A percentile compares a stretch with the other conserved stretches of the same genome.
Evolutionary conservation across 2,329 filamentous ascomycete genomes (phyloP).

Genomic region (Ophiosphaerella korrae): DNA sequence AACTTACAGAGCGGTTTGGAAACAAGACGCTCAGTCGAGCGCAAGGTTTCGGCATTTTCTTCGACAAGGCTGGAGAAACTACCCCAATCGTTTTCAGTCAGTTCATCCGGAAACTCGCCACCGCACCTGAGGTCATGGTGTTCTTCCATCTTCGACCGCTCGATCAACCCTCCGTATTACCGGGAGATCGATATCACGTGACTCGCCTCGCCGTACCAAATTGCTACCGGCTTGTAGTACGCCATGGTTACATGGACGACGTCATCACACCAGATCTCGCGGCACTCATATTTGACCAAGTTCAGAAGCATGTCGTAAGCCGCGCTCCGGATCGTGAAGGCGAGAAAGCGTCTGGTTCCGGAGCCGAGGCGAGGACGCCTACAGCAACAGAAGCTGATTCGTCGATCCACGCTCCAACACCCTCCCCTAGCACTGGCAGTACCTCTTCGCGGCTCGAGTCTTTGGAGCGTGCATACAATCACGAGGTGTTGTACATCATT

Average conservation of each 20-base stretch:
- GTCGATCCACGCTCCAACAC: conserved; percentile 12
- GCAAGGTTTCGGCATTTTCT: conserved; percentile 72
- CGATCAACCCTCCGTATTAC: conserved; percentile 54
- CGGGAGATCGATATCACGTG: conserved; percentile 57
- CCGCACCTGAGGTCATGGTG: conserved; percentile 69
- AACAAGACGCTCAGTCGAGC: conserved; percentile 41
- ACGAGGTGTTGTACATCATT: conserved; percentile 58
- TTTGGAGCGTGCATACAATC: conserved; percentile 52
- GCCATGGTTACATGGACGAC: conserved; percentile 75
- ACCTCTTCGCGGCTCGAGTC: conserved; percentile 37
- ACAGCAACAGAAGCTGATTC: conserved; percentile 1
- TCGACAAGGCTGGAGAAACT: conserved; percentile 73
- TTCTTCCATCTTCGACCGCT: conserved; percentile 76
- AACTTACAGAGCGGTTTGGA: conserved; percentile 50
- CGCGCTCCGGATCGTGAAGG: conserved; percentile 35
- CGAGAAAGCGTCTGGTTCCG: conserved; percentile 18
- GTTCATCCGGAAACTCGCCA: conserved; percentile 73
- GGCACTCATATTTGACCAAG: conserved; percentile 60
- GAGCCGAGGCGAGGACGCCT: conserved; percentile 1
- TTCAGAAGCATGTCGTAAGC: conserved; percentile 50
- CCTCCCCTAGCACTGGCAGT: conserved; percentile 25
- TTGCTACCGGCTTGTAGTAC: conserved; percentile 71
- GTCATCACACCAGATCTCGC: conserved; percentile 69
- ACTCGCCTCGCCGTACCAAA: conserved; percentile 58
- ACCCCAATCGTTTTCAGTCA: conserved; percentile 72